Conservation (phyloP, 192 early-diverging fungal species). For the Diversispora epigaea region DNA sequence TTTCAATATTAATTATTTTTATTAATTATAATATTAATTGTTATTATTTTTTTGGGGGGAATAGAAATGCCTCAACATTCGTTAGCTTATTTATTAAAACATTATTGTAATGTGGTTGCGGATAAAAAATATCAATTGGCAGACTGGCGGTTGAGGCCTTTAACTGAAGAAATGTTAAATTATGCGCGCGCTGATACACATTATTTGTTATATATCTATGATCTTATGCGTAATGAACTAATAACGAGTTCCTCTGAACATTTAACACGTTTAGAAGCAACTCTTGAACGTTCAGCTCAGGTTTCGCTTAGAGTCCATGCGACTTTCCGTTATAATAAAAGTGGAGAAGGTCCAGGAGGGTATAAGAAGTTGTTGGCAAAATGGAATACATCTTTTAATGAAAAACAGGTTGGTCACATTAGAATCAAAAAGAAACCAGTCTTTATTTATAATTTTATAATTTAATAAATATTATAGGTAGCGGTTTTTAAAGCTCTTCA, state of each 20-base stretch:
- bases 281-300: slow-evolving; percentile 63
- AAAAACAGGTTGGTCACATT: slow-evolving; percentile 39
- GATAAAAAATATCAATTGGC: slow-evolving; percentile 96
- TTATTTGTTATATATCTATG: slow-evolving; percentile 92
- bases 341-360: slow-evolving; percentile 74
- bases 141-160: slow-evolving; percentile 93
- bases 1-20: background rate
- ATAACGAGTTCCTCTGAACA: slow-evolving; percentile 58
- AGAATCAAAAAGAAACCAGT: background rate
- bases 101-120: slow-evolving; percentile 75
- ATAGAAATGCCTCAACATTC: slow-evolving; percentile 73
- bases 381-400: slow-evolving; percentile 55
- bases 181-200: slow-evolving; percentile 97
- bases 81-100: slow-evolving; percentile 77
- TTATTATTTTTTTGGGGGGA: background rate
- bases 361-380: slow-evolving; percentile 76
- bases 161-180: slow-evolving; percentile 86
- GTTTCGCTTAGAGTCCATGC: slow-evolving; percentile 69
- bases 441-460: background rate
- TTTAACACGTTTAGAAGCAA: slow-evolving; percentile 58
- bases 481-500: slow-evolving; percentile 88
- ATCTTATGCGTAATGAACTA: slow-evolving; percentile 86
- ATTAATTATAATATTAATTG: too few species aligned
- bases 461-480: slow-evolving; percentile 42
- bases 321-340: slow-evolving; percentile 86